Evolutionary conservation across 2,329 filamentous ascomycete species (phyloP).

Genomic region (Tolypocladium tropicale): DNA sequence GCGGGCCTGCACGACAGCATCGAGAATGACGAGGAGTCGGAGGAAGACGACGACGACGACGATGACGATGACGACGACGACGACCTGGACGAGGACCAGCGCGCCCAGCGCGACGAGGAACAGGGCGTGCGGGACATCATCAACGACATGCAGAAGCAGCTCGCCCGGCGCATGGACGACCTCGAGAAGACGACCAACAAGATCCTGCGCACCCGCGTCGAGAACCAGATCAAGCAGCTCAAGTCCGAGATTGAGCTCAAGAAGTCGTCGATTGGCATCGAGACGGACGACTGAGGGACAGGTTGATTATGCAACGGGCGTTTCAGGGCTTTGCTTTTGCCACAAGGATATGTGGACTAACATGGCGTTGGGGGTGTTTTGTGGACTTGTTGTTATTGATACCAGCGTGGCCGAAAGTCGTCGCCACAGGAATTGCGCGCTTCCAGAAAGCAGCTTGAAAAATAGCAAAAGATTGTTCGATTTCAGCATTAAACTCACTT

Average conservation of each 20-base stretch:
- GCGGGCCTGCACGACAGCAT: conserved; percentile 31
- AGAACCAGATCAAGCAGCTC: conserved; percentile 37
- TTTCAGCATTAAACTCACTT: neutral
- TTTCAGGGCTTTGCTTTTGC: neutral
- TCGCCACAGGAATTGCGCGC: neutral
- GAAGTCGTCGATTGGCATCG: conserved; percentile 31
- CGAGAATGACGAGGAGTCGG: conserved; percentile 28
- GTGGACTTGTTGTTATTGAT: neutral
- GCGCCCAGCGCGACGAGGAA: conserved; percentile 37
- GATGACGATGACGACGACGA: conserved; percentile 38
- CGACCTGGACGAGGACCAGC: conserved; percentile 43
- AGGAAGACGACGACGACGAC: conserved; percentile 33
- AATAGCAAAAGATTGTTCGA: neutral
- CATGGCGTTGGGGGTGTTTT: neutral
- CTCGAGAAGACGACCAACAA: conserved; percentile 32
- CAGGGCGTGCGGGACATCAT: conserved; percentile 47
- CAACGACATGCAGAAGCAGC: conserved; percentile 39
- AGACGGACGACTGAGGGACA: conserved; percentile 20
- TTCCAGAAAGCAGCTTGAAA: neutral
- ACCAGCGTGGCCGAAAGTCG: neutral
- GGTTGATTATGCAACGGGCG: neutral
- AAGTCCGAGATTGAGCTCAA: conserved; percentile 34
- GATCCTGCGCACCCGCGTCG: conserved; percentile 39
- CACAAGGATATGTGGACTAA: neutral
- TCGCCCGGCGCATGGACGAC: conserved; percentile 33